Evolutionary conservation across 768 basidiomycete genomes (phyloP).

Genomic region (Tylopilus subfusipes): DNA sequence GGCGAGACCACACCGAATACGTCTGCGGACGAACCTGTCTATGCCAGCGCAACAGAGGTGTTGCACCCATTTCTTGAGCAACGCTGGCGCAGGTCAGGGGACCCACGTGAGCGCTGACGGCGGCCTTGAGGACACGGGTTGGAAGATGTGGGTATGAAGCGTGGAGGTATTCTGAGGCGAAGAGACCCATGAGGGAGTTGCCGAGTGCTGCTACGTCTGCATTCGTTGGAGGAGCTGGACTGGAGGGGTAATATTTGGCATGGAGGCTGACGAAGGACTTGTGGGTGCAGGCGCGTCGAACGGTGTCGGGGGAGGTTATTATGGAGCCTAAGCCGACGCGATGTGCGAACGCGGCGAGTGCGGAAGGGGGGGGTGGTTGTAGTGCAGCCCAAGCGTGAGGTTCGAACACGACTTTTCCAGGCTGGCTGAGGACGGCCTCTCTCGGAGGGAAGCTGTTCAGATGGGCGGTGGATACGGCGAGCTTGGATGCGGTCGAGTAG

Average conservation of each 20-base stretch:
- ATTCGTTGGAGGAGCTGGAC: conserved; percentile 61
- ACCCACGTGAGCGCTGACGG: conserved; percentile 89
- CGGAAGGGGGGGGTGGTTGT: conserved; percentile 68
- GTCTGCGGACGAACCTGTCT: conserved; percentile 48
- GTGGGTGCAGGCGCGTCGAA: conserved; percentile 79
- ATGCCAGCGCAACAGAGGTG: conserved; percentile 78
- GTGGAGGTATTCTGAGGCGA: conserved; percentile 80
- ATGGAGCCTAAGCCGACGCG: conserved; percentile 67
- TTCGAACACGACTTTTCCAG: conserved; percentile 48
- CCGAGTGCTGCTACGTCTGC: conserved; percentile 72
- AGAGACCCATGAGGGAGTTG: conserved; percentile 86
- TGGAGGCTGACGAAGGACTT: conserved; percentile 59
- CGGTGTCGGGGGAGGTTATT: conserved; percentile 47
- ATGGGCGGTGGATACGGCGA: conserved; percentile 54
- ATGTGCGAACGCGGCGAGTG: conserved; percentile 72
- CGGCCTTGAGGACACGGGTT: conserved; percentile 86
- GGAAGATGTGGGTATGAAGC: conserved; percentile 86
- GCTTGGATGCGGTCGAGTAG: conserved; percentile 41
- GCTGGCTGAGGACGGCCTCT: conserved; percentile 41
- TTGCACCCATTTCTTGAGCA: conserved; percentile 81
- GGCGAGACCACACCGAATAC: background rate
- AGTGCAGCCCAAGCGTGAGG: conserved; percentile 65
- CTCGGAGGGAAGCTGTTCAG: conserved; percentile 60
- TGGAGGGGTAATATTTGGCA: conserved; percentile 53
- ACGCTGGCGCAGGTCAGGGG: conserved; percentile 78